Base-by-base conservation (phyloP, 106 monocot species). In the Dactylorhiza incarnata region DNA sequence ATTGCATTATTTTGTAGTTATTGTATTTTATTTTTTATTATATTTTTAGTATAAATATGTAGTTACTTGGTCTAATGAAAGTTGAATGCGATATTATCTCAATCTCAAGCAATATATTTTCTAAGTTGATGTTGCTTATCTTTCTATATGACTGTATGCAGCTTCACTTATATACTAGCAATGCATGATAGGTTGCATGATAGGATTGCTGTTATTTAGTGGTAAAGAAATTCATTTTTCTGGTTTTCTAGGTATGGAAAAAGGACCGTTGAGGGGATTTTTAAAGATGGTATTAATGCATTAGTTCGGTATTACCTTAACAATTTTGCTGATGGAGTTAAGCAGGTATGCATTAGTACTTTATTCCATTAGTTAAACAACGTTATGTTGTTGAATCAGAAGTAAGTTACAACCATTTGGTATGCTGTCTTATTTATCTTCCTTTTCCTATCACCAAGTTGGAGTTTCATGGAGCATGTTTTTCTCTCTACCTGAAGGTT, bases 221-320 rank as follows among this genome's bases (percentile, higher is more conserved):
- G 9, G 6, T 17, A 69, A n/a, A 15, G 45, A 69, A 46, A 17
- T 44, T 15, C 45, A 69, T 46, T 45, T 58, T 66, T 17, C 71
- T 72, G 49, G 70, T 55, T 49, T 78, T 16, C 73, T 71, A 88
- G 91, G 82, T 84, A 51, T 73, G 91, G 91, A 17, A 86, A 86
- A 49, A 63, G 91, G 67, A 88, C 84, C 19, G 44, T 76, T 16
- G 75, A 86, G 13, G 88, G 91, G 67, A 91, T 91, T 69, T 5
- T 84, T 50, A 86, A 91, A 15, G 91, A 91, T 79, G 80, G 81
- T 23, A 84, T 80, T 78, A 88, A 91, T 82, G 73, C 91, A 53
- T 54, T 88, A 69, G 79, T 82, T 86, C 86, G 91, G 55, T 91
- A 91, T 72, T 91, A 91, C 76, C 73, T 86, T 25, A 91, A 91